Evolutionary conservation across 768 basidiomycete species (phyloP), one percentile per base, ranked within the genome.

Genomic region (Cystofilobasidium bisporidii): DNA sequence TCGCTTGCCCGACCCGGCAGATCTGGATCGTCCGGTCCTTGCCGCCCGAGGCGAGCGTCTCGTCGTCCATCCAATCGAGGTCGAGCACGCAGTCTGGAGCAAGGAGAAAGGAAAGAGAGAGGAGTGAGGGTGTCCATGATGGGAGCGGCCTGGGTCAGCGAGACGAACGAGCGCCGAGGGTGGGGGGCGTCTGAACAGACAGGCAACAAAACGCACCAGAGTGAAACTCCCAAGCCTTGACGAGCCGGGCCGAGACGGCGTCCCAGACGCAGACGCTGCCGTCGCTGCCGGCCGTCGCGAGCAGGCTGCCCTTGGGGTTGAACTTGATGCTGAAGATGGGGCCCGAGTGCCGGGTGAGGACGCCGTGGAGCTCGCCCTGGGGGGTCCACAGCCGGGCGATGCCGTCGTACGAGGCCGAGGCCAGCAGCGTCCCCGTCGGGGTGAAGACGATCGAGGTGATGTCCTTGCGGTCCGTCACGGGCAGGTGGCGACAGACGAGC

Each of bases 261-360:
- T 91, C 83, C 88, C 89, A 91, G 11, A 91, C 80, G 72, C 87
- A 88, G 6, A 85, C 81, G 2, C 85, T 86, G 11, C 84, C 83
- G 74, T 91, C 89, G 61, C 89, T 74, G 75, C 89, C 89, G 2
- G 86, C 88, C 14, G 87, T 86, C 53, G 86, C 76, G 61, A 91
- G 79, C 84, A 85, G 87, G 61, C 81, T 81, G 8, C 89, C 87
- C 41, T 83, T 81, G 69, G 81, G 83, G 17, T 88, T 91, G 72
- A 91, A 91, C 64, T 84, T 82, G 55, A 84, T 82, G 50, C 88
- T 83, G 73, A 91, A 90, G 58, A 69, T 64, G 33, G 68, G 57
- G 1, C 68, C 68, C 20, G 68, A 69, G 40, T 69, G 68, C 11
- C 68, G 63, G 0, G 68, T 69, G 32, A 64, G 45, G 6, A 62